Evolutionary conservation across 768 basidiomycete species (phyloP).

Genomic region (Podaxis sp.): DNA sequence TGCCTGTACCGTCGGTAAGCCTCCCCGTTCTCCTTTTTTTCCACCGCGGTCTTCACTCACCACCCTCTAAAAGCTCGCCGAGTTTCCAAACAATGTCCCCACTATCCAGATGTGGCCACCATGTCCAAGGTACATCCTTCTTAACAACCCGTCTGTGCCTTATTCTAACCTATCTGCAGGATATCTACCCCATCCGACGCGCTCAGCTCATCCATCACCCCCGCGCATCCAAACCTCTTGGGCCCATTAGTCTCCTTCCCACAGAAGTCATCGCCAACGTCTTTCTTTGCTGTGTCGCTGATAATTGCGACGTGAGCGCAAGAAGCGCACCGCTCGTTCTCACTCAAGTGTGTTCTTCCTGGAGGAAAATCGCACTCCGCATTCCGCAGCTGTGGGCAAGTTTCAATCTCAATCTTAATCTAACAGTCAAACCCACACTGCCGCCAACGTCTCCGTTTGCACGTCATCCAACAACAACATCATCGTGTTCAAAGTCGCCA

Average conservation of each 20-base stretch:
- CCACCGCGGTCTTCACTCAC: neutral
- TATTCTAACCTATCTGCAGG: neutral
- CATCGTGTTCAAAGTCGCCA: neutral
- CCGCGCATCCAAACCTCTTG: neutral
- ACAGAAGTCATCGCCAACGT: slow-evolving; percentile 3
- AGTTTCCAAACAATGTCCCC: neutral
- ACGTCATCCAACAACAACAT: neutral
- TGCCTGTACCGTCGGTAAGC: slow-evolving; percentile 9
- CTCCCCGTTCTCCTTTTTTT: neutral
- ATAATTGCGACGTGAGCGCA: neutral
- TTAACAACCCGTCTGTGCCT: neutral
- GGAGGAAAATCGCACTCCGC: slow-evolving; percentile 2
- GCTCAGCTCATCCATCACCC: slow-evolving; percentile 7
- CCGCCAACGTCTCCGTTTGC: slow-evolving; percentile 5
- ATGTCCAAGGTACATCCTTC: slow-evolving; percentile 7
- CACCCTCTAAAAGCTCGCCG: slow-evolving; percentile 1
- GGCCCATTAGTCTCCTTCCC: slow-evolving; percentile 8
- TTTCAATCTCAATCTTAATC: slow-evolving; percentile 1
- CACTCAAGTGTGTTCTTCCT: slow-evolving; percentile 12
- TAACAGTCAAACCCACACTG: neutral
- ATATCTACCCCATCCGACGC: neutral
- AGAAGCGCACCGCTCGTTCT: neutral
- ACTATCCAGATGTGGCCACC: neutral
- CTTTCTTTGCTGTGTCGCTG: slow-evolving; percentile 1
- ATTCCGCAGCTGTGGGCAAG: slow-evolving; percentile 10